Conservation (phyloP, 345 rosid genomes). For the Pistacia atlantica region DNA sequence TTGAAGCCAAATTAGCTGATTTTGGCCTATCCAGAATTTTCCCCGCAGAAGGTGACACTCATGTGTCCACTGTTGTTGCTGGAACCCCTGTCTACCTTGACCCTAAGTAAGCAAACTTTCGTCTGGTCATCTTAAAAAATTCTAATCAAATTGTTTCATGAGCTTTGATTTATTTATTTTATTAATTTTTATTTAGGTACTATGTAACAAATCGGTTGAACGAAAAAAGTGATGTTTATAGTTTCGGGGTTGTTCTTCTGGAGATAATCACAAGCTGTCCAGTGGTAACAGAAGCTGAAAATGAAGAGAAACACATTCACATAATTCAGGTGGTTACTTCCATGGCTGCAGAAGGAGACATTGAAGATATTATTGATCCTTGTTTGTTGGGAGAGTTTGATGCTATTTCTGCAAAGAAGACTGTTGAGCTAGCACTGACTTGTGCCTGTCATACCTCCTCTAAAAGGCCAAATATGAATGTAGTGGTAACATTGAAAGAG, state of each 20-base stretch:
- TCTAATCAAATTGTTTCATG: no score
- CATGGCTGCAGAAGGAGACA: constrained; percentile 26
- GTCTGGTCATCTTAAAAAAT: no score
- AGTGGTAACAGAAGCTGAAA: neutral
- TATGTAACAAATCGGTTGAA: neutral
- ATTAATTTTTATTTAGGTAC: constrained; percentile 16
- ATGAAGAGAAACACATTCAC: neutral
- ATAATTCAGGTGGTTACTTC: constrained; percentile 19
- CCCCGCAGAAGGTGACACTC: neutral
- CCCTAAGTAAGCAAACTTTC: no score
- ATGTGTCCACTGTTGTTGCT: no score
- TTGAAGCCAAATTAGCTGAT: constrained; percentile 30
- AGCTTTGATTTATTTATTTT: no score
- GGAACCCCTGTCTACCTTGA: no score
- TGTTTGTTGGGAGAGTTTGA: neutral
- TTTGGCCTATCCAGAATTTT: constrained; percentile 26
- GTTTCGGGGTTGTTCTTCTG: constrained; percentile 34
- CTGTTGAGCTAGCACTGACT: constrained; percentile 24
- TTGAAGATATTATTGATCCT: constrained; percentile 25
- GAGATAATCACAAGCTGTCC: constrained; percentile 31
- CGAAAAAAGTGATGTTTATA: constrained; percentile 39
- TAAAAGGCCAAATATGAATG: constrained; percentile 27
- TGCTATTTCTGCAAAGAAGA: constrained; percentile 24
- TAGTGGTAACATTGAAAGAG: constrained; percentile 23
- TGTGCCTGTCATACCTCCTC: constrained; percentile 5